phyloP scores from a whole-genome alignment of 257 asterid species.

The Solanum chaucha region DNA sequence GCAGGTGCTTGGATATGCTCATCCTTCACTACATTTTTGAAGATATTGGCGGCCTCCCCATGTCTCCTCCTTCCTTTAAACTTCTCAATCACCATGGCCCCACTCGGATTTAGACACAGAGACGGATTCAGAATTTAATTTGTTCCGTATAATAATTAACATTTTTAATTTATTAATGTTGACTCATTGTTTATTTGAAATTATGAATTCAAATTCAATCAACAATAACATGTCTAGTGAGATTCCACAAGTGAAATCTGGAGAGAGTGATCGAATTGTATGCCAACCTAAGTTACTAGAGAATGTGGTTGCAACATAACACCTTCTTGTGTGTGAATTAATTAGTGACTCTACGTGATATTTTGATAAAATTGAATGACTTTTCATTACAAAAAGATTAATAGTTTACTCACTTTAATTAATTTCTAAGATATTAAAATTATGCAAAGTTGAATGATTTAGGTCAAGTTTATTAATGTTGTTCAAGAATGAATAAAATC shows the following conservation, averaged over 20 bases:
- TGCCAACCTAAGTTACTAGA: neutral
- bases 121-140: neutral
- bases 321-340: neutral
- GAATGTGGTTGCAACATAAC: neutral
- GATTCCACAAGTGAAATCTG: neutral
- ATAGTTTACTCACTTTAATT: neutral
- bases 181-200: neutral
- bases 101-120: neutral
- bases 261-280: neutral
- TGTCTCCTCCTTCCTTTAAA: slow-evolving; percentile 21
- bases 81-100: neutral
- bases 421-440: neutral
- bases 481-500: neutral
- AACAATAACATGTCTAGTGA: neutral
- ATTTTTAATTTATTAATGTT: neutral
- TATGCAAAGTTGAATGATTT: neutral
- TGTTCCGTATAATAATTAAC: neutral
- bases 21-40: slow-evolving; percentile 22
- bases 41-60: slow-evolving; percentile 31
- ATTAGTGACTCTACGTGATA: neutral
- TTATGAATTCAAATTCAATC: neutral
- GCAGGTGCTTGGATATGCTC: slow-evolving; percentile 36
- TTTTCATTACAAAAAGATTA: neutral
- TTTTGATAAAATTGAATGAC: neutral
- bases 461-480: neutral